Percentiles rank a stretch among this genome's conserved stretches.
Evolutionary conservation across 106 monocot species (phyloP).

Genomic region (Alisma plantagoaquatica): DNA sequence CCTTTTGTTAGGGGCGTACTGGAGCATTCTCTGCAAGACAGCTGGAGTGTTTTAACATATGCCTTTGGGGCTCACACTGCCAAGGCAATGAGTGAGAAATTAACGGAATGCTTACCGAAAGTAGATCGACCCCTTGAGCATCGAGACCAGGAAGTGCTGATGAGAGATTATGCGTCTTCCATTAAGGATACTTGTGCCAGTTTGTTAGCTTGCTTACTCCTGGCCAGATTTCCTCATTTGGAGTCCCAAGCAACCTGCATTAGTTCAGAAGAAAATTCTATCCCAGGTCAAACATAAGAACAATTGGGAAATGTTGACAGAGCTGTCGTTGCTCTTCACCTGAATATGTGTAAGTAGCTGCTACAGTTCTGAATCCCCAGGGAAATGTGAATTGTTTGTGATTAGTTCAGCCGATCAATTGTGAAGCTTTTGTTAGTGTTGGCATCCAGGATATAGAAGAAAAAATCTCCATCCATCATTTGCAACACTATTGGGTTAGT

Average conservation of each 20-base stretch:
- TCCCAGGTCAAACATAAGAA: not conserved
- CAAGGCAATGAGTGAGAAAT: not conserved
- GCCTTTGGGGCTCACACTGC: too few relatives aligned
- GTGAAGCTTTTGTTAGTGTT: too few relatives aligned
- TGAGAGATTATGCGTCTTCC: constrained; percentile 48
- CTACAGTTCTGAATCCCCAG: constrained; percentile 91
- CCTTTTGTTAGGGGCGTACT: constrained; percentile 66
- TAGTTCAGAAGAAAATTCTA: not conserved
- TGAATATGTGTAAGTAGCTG: constrained; percentile 95
- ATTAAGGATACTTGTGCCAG: constrained; percentile 94
- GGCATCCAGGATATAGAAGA: too few relatives aligned
- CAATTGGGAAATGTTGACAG: too few relatives aligned
- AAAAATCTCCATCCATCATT: too few relatives aligned
- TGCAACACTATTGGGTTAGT: too few relatives aligned
- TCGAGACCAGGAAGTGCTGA: constrained; percentile 50
- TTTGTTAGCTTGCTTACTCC: constrained; percentile 76
- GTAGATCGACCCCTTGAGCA: constrained; percentile 56
- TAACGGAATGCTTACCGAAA: constrained; percentile 36
- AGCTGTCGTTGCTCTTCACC: constrained; percentile 18
- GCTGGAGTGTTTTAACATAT: not conserved
- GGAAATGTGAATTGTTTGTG: constrained; percentile 74
- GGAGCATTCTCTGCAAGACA: constrained; percentile 70
- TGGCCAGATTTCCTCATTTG: constrained; percentile 86
- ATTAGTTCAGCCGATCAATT: constrained; percentile 87
- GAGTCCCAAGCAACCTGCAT: constrained; percentile 67